phyloP scores from a whole-genome alignment of 1,284 basidiomycete genomes.

The Taiwanofungus camphoratus region DNA sequence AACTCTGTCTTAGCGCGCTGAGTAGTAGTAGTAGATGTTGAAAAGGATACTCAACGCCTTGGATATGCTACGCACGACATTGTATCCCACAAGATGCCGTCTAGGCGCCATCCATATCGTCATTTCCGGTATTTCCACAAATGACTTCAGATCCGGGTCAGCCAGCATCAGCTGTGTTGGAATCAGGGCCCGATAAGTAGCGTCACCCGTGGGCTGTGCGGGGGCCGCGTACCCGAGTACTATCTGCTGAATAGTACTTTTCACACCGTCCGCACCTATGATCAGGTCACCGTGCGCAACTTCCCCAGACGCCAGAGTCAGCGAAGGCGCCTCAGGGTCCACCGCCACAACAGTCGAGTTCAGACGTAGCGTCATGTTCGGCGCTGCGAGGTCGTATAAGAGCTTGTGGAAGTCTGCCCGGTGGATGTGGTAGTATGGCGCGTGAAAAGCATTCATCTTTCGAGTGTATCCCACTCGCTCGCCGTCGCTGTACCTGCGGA shows the following conservation, averaged over 20 bases:
- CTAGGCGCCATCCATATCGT: constrained; percentile 39
- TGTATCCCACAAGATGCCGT: constrained; percentile 38
- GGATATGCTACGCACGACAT: constrained; percentile 28
- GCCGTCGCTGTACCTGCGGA: constrained; percentile 36
- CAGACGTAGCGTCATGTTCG: constrained; percentile 42
- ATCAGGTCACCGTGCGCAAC: constrained; percentile 35
- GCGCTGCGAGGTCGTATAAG: constrained; percentile 41
- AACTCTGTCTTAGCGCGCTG: constrained; percentile 36
- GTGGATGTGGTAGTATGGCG: constrained; percentile 47
- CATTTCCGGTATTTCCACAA: constrained; percentile 37
- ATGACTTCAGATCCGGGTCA: constrained; percentile 43
- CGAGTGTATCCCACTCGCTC: constrained; percentile 38
- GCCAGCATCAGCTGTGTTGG: constrained; percentile 38
- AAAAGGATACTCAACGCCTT: too few species aligned
- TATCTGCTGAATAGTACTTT: constrained; percentile 45
- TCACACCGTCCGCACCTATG: constrained; percentile 41
- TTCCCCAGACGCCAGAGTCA: constrained; percentile 35
- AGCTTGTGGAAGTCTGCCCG: constrained; percentile 53
- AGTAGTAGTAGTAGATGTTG: background rate
- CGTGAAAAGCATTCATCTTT: constrained; percentile 34
- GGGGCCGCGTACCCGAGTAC: constrained; percentile 31
- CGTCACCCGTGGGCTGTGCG: constrained; percentile 46
- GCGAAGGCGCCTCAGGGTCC: constrained; percentile 30
- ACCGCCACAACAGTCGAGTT: constrained; percentile 38
- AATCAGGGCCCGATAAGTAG: constrained; percentile 43